phyloP scores from a whole-genome alignment of 2,329 filamentous ascomycete genomes.

The Curvularia verruculosa region DNA sequence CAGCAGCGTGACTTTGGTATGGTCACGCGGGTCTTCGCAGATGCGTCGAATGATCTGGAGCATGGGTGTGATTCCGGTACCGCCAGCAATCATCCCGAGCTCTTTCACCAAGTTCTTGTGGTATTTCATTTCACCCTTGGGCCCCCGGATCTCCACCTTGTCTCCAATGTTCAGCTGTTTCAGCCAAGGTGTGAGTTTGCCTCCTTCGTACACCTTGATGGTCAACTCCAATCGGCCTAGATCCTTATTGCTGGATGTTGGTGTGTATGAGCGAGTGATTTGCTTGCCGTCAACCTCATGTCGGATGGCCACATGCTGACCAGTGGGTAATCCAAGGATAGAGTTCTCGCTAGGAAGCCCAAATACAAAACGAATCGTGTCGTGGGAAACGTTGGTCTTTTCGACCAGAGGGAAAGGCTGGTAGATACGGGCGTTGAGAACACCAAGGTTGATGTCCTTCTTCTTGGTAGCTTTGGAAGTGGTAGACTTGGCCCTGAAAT shows the following conservation, averaged over 20 bases:
- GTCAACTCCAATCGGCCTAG: slow-evolving; percentile 59
- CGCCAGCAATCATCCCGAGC: slow-evolving; percentile 64
- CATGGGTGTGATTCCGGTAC: slow-evolving; percentile 63
- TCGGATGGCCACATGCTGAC: slow-evolving; percentile 45
- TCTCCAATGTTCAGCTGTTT: slow-evolving; percentile 57
- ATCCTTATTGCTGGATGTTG: slow-evolving; percentile 64
- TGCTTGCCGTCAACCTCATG: slow-evolving; percentile 70
- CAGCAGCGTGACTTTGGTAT: slow-evolving; percentile 62
- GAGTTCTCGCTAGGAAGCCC: slow-evolving; percentile 27
- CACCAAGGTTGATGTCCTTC: slow-evolving; percentile 46
- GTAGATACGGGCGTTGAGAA: slow-evolving; percentile 58
- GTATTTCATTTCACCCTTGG: slow-evolving; percentile 64
- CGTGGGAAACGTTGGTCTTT: slow-evolving; percentile 22
- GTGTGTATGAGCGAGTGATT: slow-evolving; percentile 32
- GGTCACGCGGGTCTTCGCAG: slow-evolving; percentile 64
- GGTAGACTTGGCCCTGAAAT: slow-evolving; percentile 19
- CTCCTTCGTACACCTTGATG: slow-evolving; percentile 60
- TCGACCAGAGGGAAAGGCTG: slow-evolving; percentile 54
- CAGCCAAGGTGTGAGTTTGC: slow-evolving; percentile 58
- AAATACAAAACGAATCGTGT: slow-evolving; percentile 38
- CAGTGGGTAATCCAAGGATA: slow-evolving; percentile 45
- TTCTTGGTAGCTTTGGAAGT: slow-evolving; percentile 13
- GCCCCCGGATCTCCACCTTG: slow-evolving; percentile 59
- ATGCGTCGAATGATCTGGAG: slow-evolving; percentile 68
- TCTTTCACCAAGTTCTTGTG: slow-evolving; percentile 41